phyloP scores from a whole-genome alignment of 306 rosid genomes.

The Lagenaria siceraria region DNA sequence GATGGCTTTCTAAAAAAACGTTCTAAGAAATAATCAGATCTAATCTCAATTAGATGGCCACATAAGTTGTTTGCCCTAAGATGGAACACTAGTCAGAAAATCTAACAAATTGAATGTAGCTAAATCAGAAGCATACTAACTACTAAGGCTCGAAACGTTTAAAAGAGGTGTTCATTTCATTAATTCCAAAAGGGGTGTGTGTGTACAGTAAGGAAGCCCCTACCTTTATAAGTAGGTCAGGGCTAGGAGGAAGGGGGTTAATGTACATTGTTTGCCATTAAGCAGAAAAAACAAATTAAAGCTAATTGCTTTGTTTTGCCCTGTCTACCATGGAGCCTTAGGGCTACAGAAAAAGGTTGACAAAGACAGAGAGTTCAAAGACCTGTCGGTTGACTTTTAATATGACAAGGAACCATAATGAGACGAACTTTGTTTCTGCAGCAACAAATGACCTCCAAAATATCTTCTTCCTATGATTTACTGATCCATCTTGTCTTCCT shows the following conservation, averaged over 20 bases:
- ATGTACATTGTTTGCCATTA: background rate
- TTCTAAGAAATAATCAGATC: too few relatives aligned
- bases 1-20: background rate
- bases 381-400: background rate
- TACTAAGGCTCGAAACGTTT: background rate
- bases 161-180: background rate
- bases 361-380: background rate
- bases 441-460: background rate
- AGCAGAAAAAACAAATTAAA: background rate
- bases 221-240: background rate
- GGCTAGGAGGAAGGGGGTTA: background rate
- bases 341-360: background rate
- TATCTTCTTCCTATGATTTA: background rate
- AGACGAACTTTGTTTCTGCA: background rate
- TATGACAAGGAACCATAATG: background rate
- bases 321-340: background rate
- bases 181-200: background rate
- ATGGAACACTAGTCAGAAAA: background rate
- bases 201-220: background rate
- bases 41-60: background rate
- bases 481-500: conserved; percentile 20
- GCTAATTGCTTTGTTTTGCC: background rate
- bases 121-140: background rate
- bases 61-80: too few relatives aligned
- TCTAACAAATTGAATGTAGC: background rate